These are phyloP conservation scores for Elymus sibiricus DNA, from an alignment of 176 grass and related monocot genomes.

Conservation along the genomic window DNA sequence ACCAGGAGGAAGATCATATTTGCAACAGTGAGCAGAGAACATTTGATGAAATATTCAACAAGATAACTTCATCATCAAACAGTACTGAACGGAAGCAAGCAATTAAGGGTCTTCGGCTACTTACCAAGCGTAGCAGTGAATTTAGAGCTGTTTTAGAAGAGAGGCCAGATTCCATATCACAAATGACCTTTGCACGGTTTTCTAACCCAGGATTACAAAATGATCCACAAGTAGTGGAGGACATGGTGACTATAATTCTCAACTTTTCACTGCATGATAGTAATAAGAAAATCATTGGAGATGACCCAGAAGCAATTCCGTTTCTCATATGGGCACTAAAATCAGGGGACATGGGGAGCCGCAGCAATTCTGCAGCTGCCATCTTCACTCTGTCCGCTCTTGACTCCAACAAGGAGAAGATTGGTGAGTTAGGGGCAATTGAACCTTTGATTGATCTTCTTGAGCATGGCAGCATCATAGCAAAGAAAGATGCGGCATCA, in stretches of 20 bases:
- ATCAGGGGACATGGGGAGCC: constrained; percentile 56
- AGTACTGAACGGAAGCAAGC: constrained; percentile 53
- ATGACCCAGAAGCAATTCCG: constrained; percentile 54
- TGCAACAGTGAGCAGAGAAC: constrained; percentile 45
- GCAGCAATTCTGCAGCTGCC: constrained; percentile 71
- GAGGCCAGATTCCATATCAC: constrained; percentile 56
- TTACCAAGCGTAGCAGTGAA: constrained; percentile 65
- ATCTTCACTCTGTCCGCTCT: constrained; percentile 82
- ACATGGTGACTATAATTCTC: constrained; percentile 76
- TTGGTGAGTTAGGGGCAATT: constrained; percentile 56
- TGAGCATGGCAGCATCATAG: constrained; percentile 51
- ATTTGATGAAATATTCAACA: constrained; percentile 55
- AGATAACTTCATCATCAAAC: constrained; percentile 49
- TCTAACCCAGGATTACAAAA: constrained; percentile 43
- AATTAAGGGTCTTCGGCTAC: constrained; percentile 55
- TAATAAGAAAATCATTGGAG: constrained; percentile 79
- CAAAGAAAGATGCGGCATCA: constrained; percentile 72
- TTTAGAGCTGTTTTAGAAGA: constrained; percentile 74
- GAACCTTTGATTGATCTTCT: constrained; percentile 74
- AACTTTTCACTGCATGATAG: constrained; percentile 87
- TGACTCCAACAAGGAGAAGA: constrained; percentile 74
- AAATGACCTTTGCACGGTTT: constrained; percentile 51
- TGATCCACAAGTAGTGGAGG: constrained; percentile 63
- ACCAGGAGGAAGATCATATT: constrained; percentile 33
- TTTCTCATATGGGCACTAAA: constrained; percentile 68